Base-by-base conservation (phyloP, 2,329 filamentous ascomycete genomes). In the Grosmannia clavigera region DNA sequence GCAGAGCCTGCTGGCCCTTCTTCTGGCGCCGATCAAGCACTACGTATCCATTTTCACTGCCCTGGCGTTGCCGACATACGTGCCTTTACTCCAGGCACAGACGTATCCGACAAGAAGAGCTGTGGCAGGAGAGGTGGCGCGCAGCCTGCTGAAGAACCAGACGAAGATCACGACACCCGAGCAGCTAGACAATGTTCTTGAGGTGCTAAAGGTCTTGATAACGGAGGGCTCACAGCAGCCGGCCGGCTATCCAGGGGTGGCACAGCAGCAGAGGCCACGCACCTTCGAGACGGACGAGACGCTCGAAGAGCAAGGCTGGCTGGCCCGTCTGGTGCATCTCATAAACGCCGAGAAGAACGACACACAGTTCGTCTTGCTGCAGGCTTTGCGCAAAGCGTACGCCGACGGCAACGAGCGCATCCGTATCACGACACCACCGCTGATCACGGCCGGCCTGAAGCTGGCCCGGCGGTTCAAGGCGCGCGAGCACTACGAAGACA, bases 41-140 rank as follows among this genome's bases (percentile, higher is more conserved):
- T 99, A 99, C 71, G 81, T 87, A 60, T 97, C 92, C 5, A 85
- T 97, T 51, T 99, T 99, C 70, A 99, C 94, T n/a, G 92, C 94
- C 1, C 77, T 99, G 33, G 88, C 94, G 14, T 81, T 99, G 61
- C 94, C 94, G 0, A 92, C 88, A 64, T 99, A 95, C 69, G 85
- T 97, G 56, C 89, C 92, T 43, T 82, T 99, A 25, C 84, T 94
- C 68, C 87, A 95, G 66, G 87, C 89, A 19, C 94, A 99, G 72
- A 92, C 91, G 54, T 99, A 97, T 69, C 87, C 90, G 10, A 97
- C 92, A 5, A 82, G 92, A 64, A 82, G 95, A 68, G 89, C 92
- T 35, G 89, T 99, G 33, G 94, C 94, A 46, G 90, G 90, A 46
- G 91, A 95, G 69, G 86, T 99, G 58, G 86, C 89, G 50, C 84